A percentile compares a stretch with the other conserved stretches of the same genome.
These are phyloP conservation scores for Amanita exitialis DNA, from an alignment of 768 basidiomycete species.

Conservation along the genomic window DNA sequence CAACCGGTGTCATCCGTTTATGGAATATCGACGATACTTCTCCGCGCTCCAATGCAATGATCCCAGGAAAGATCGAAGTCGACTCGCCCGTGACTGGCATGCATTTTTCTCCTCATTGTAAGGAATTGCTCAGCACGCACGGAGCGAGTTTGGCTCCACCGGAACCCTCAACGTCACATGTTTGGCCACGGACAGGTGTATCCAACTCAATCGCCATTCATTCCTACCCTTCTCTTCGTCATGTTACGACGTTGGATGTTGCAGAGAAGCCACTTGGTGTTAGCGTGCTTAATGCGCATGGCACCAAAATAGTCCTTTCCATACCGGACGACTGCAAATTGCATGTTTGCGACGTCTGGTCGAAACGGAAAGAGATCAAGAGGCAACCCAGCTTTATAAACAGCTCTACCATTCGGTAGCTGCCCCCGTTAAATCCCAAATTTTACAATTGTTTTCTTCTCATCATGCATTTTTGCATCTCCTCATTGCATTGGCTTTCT, in stretches of 20 bases:
- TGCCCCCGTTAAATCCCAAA: background rate
- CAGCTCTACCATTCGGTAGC: constrained; percentile 16
- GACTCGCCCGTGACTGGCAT: constrained; percentile 59
- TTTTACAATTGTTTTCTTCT: background rate
- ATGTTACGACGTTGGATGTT: constrained; percentile 31
- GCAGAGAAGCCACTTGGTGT: constrained; percentile 48
- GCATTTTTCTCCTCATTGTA: constrained; percentile 70
- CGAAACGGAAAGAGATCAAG: constrained; percentile 20
- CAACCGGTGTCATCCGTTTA: constrained; percentile 40
- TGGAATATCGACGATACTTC: constrained; percentile 41
- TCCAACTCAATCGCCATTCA: constrained; percentile 37
- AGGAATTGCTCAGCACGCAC: constrained; percentile 81
- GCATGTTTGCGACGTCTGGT: constrained; percentile 20
- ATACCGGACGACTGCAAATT: constrained; percentile 18
- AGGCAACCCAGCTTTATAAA: constrained; percentile 20
- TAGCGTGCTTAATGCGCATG: constrained; percentile 33
- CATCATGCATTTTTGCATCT: background rate
- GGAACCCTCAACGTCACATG: constrained; percentile 2
- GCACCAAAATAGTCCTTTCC: constrained; percentile 17
- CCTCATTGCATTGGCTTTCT: background rate
- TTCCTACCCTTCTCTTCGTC: constrained; percentile 50
- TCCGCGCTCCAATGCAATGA: constrained; percentile 32
- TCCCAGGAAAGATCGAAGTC: constrained; percentile 34
- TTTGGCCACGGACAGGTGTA: constrained; percentile 11
- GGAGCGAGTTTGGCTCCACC: constrained; percentile 19